Evolutionary conservation across 2,329 filamentous ascomycete species (phyloP), one percentile per base, ranked within the genome.

Genomic region (Acarospora socialis): DNA sequence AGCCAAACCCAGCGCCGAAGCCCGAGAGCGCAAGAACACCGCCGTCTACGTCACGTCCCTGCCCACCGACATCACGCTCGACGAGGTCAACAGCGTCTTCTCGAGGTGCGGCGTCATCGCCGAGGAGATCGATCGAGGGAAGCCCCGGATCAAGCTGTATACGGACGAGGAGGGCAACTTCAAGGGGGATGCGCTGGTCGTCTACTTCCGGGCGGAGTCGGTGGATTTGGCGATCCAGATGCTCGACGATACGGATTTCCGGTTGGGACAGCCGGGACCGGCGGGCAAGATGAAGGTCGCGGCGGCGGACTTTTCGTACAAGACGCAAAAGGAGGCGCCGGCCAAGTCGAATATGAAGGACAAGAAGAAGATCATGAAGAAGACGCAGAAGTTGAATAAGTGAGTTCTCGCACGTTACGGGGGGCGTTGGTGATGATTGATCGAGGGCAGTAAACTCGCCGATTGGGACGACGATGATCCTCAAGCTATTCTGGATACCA

Each of bases 131-230:
- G 86, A 94, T 49, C 84, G 76, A 47, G 81, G 82, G 35, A 71
- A 75, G 27, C 82, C 83, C 26, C 77, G 90, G 21, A 87, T 98
- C 57, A 95, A 93, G 60, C 73, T 98, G 55, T 98, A 98, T 58
- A 73, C 66, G 13, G 77, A 94, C 51, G 73, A 79, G 1, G 59
- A 76, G 1, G 90, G 84, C 13, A 70, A 73, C 10, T 92, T 93
- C 66, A 95, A 94, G 52, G 90, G 90, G 38, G 86, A 95, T 51
- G 86, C 82, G 2, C 66, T 98, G 19, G 65, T 98, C 33, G 81
- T 95, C 21, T 98, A 92, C 59, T 94, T 93, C 68, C 82, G 90
- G 46, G 80, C 84, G 0, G 84, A 92, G 50, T 92, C 81, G n/a
- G 87, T 98, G 36, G 64, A 79, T 24, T 77, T 84, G 60, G 82